phyloP scores from a whole-genome alignment of 805 yeast species.

The Hanseniaspora hatyaiensis region DNA sequence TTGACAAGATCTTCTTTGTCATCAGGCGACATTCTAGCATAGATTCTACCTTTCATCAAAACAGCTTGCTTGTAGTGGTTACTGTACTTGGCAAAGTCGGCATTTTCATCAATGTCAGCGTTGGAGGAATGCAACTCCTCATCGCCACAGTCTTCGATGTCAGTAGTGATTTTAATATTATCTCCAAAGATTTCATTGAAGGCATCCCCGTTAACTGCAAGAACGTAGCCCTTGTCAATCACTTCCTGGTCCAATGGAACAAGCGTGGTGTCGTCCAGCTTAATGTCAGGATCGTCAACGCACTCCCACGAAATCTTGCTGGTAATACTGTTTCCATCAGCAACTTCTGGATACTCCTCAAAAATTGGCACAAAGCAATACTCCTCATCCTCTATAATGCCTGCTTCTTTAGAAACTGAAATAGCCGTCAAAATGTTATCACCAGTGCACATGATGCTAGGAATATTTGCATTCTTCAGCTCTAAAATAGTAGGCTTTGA shows the following conservation, averaged over 20 bases:
- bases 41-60: slow-evolving; percentile 61
- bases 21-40: slow-evolving; percentile 98
- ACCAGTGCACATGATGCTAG: slow-evolving; percentile 95
- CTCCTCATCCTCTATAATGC: slow-evolving; percentile 39
- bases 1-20: slow-evolving; percentile 94
- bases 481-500: slow-evolving; percentile 51
- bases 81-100: slow-evolving; percentile 20
- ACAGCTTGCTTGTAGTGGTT: slow-evolving; percentile 41
- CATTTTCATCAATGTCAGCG: slow-evolving; percentile 23
- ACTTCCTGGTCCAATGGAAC: slow-evolving; percentile 30
- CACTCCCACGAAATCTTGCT: slow-evolving; percentile 56
- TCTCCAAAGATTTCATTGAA: slow-evolving; percentile 60
- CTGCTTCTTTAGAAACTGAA: slow-evolving; percentile 82
- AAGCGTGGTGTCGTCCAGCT: slow-evolving; percentile 54
- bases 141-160: slow-evolving; percentile 1
- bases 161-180: slow-evolving; percentile 21
- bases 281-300: slow-evolving; percentile 44
- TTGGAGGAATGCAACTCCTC: too few species aligned
- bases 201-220: slow-evolving; percentile 89
- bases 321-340: background rate
- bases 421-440: slow-evolving; percentile 91
- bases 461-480: slow-evolving; percentile 54
- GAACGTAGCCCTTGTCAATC: slow-evolving; percentile 37
- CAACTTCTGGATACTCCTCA: slow-evolving; percentile 28
- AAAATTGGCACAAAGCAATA: slow-evolving; percentile 54